phyloP scores from a whole-genome alignment of 2,329 filamentous ascomycete species.

The Trichoderma koningii region DNA sequence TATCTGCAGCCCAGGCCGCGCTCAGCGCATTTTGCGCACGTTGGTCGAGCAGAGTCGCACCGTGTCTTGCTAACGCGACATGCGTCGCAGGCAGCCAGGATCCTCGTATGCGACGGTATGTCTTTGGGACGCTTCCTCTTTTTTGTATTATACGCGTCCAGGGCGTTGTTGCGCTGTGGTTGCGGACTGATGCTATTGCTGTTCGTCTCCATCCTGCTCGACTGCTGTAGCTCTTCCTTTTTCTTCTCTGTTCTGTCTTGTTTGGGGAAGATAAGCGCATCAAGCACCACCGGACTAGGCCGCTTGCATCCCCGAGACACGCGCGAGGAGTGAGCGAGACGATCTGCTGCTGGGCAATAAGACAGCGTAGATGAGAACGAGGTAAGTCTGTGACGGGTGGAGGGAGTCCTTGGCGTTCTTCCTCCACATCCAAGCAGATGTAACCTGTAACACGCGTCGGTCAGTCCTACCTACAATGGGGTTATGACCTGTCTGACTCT shows the following conservation, averaged over 20 bases:
- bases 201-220: not conserved
- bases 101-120: slow-evolving; percentile 5
- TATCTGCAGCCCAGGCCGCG: slow-evolving; percentile 4
- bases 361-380: not conserved
- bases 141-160: slow-evolving; percentile 6
- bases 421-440: slow-evolving; percentile 7
- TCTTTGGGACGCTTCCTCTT: slow-evolving; percentile 12
- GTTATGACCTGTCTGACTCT: not conserved
- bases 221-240: too few relatives aligned
- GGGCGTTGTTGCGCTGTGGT: not conserved
- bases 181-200: not conserved
- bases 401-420: not conserved
- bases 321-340: too few relatives aligned
- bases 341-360: too few relatives aligned
- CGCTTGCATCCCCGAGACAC: not conserved
- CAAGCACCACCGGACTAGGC: not conserved
- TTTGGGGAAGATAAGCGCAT: slow-evolving; percentile 7
- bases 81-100: slow-evolving; percentile 11
- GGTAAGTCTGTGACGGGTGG: not conserved
- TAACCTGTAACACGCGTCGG: slow-evolving; percentile 10
- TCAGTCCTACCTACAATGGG: slow-evolving; percentile 5
- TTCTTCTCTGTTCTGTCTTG: too few relatives aligned
- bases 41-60: slow-evolving; percentile 15
- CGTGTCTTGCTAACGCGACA: slow-evolving; percentile 15
- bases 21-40: slow-evolving; percentile 14